phyloP scores from a whole-genome alignment of 305 asterid genomes.

The Vinca major region DNA sequence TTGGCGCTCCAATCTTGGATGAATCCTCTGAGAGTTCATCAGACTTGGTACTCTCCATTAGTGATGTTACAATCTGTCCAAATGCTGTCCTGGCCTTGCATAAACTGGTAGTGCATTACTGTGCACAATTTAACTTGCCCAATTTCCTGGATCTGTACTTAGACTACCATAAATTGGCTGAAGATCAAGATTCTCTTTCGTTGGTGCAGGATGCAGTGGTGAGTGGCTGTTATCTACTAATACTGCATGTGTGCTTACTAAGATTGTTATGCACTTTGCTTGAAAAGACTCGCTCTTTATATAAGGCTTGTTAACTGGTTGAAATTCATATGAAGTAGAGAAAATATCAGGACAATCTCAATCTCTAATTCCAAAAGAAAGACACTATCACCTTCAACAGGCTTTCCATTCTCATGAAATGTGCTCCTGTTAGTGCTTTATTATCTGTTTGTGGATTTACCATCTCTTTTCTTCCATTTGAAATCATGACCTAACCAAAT shows the following conservation, averaged over 20 bases:
- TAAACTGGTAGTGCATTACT: conserved; percentile 60
- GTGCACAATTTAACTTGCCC: conserved; percentile 74
- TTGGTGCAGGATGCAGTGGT: conserved; percentile 67
- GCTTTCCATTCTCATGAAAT: neutral
- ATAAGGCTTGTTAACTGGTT: neutral
- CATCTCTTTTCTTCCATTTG: neutral
- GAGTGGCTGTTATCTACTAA: conserved; percentile 24
- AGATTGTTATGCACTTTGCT: neutral
- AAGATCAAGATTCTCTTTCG: conserved; percentile 56
- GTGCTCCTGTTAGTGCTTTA: neutral
- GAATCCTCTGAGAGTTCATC: conserved; percentile 43
- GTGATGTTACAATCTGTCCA: conserved; percentile 41
- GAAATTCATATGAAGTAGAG: neutral
- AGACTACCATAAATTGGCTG: conserved; percentile 74
- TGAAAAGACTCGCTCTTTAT: neutral
- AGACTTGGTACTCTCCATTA: conserved; percentile 40
- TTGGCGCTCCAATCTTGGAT: conserved; percentile 32
- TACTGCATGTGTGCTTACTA: neutral
- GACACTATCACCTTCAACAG: neutral
- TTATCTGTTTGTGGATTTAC: neutral
- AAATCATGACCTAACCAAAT: neutral
- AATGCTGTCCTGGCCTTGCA: conserved; percentile 67
- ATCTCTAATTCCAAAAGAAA: neutral
- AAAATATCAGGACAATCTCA: neutral
- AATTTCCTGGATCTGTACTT: conserved; percentile 83